These are phyloP conservation scores for Salix brachista DNA, from an alignment of 345 rosid genomes.

Conservation along the genomic window DNA sequence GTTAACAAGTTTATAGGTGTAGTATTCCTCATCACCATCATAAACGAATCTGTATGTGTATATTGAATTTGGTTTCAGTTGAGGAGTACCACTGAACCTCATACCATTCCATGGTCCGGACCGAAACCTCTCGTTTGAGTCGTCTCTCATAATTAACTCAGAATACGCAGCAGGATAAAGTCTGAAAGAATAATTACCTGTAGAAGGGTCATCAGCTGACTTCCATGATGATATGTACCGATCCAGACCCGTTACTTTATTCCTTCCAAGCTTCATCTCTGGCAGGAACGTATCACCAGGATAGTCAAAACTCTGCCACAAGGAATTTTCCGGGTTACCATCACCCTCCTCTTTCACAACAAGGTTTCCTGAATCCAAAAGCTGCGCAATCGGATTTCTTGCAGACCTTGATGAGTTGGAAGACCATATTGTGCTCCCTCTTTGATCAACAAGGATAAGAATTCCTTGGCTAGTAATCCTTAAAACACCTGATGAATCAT, in stretches of 20 bases:
- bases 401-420: background rate
- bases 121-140: background rate
- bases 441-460: background rate
- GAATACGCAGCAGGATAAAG: conserved; percentile 13
- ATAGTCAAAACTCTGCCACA: conserved; percentile 5
- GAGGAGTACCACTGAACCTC: conserved; percentile 7
- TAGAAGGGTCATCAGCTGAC: conserved; percentile 6
- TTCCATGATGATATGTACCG: conserved; percentile 12
- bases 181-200: background rate
- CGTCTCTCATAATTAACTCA: background rate
- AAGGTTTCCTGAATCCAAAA: conserved; percentile 5
- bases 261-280: conserved; percentile 20
- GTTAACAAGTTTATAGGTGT: conserved; percentile 2
- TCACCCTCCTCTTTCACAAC: conserved; percentile 1
- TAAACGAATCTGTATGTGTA: conserved; percentile 3
- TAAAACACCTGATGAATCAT: background rate
- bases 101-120: conserved; percentile 15
- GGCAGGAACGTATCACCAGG: conserved; percentile 12
- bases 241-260: conserved; percentile 4
- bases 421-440: background rate
- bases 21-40: conserved; percentile 3
- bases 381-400: background rate
- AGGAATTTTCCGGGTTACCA: background rate
- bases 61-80: background rate
- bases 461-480: background rate